Evolutionary conservation across 805 yeast genomes (phyloP).

Genomic region (Hermanozyma aechmeae): DNA sequence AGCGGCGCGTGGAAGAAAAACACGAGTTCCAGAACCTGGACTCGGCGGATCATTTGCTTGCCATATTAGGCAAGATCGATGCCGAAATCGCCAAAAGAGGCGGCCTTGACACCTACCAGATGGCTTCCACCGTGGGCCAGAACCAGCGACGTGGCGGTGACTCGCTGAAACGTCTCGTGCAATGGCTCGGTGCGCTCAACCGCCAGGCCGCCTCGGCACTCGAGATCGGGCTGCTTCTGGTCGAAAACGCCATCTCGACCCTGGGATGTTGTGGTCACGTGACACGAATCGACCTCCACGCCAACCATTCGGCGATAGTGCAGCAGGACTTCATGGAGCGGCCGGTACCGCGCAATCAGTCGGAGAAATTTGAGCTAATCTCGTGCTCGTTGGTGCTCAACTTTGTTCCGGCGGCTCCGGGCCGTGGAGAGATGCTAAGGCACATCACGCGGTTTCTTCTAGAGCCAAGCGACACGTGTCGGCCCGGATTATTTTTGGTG

Average conservation of each 20-base stretch:
- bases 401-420: slow-evolving; percentile 66
- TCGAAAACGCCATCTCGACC: slow-evolving; percentile 58
- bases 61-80: slow-evolving; percentile 44
- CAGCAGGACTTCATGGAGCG: slow-evolving; percentile 83
- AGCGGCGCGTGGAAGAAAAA: no score
- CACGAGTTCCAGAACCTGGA: no score
- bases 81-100: slow-evolving; percentile 58
- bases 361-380: slow-evolving; percentile 50
- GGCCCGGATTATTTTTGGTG: slow-evolving; percentile 70
- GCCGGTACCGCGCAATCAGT: slow-evolving; percentile 41
- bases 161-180: slow-evolving; percentile 71
- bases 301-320: slow-evolving; percentile 62
- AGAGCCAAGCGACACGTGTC: slow-evolving; percentile 20
- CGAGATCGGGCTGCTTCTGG: slow-evolving; percentile 78
- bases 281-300: slow-evolving; percentile 66
- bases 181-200: slow-evolving; percentile 46
- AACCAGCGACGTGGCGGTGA: slow-evolving; percentile 77
- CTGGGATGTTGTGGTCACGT: slow-evolving; percentile 43
- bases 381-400: slow-evolving; percentile 85
- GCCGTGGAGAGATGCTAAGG: slow-evolving; percentile 70
- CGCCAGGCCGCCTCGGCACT: slow-evolving; percentile 35
- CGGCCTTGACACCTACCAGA: slow-evolving; percentile 72
- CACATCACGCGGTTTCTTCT: slow-evolving; percentile 50
- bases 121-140: slow-evolving; percentile 84
- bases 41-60: no score